Base-by-base conservation (phyloP, 2,329 filamentous ascomycete species). In the Monosporascus sp. region DNA sequence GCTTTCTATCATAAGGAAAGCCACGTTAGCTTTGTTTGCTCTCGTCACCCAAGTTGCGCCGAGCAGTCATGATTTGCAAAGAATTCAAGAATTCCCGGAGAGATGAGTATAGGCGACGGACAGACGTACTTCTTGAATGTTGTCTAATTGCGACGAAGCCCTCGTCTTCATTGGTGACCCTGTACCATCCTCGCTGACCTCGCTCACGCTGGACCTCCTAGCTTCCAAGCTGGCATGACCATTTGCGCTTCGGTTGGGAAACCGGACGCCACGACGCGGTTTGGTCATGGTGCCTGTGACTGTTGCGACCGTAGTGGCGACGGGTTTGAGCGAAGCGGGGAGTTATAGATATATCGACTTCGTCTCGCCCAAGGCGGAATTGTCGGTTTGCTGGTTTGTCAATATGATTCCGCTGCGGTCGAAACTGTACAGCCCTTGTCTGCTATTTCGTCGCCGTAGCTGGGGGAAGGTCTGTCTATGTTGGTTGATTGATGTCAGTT, bases 141-240 rank as follows among this genome's bases (percentile, higher is more conserved):
- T 65, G 28, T 70, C 68, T 38, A 75, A 56, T 15, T 69, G 63
- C 37, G 65, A 58, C 45, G 58, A 59, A 26, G 58, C 60, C 57
- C 64, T 68, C 11, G 63, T 50, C 53, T 66, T 67, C 15, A 63
- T 31, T 17, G 66, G 67, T 43, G 67, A 68, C 14, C 41, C 70
- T 22, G 79, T 81, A 49, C 74, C 75, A 41, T 77, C 77, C 63
- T 88, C 86, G 67, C 84, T 88, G 64, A 78, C 78, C 60, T 89
- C 87, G 61, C 86, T 88, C 71, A 89, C 84, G 77, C 86, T 89
- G 54, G 81, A 80, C 63, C 87, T 84, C 61, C 84, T 78, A 49
- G 82, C 79, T 14, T 87, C 78, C 56, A 67, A 61, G 54, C 65
- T 66, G 53, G 59, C 61, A 51, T 73, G 69, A 54, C 75, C 75